These are phyloP conservation scores for Claviceps digitariae DNA, from an alignment of 2,329 filamentous ascomycete genomes.

Conservation along the genomic window DNA sequence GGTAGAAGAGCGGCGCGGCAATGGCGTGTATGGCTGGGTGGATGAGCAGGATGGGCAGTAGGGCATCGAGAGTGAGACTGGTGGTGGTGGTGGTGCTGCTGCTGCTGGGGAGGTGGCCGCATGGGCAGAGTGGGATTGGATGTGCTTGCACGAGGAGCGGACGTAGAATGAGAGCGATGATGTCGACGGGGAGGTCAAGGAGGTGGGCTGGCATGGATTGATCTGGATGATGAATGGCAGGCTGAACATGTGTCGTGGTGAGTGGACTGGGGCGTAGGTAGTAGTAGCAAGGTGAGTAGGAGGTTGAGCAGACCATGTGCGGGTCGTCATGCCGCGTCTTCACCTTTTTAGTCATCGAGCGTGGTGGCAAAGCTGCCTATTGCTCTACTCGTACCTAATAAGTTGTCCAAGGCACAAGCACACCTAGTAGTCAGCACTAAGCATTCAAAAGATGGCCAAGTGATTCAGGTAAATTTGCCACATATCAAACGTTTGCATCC, in stretches of 20 bases:
- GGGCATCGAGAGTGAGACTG: conserved; percentile 9
- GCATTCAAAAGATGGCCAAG: not conserved
- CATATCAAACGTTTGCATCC: too few species aligned
- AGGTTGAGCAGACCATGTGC: too few species aligned
- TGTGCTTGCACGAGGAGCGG: conserved; percentile 15
- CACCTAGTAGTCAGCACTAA: too few species aligned
- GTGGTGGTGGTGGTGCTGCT: conserved; percentile 1
- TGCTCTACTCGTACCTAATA: too few species aligned
- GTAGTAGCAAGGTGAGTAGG: too few species aligned
- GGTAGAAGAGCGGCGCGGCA: conserved; percentile 19
- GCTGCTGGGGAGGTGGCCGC: conserved; percentile 5
- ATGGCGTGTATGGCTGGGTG: conserved; percentile 20
- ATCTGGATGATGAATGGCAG: not conserved
- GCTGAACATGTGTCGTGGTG: too few species aligned
- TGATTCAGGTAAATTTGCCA: too few species aligned
- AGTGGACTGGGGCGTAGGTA: too few species aligned
- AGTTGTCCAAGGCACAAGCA: too few species aligned
- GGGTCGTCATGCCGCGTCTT: too few species aligned
- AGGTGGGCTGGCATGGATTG: not conserved
- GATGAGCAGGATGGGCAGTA: conserved; percentile 18
- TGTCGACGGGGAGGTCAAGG: not conserved
- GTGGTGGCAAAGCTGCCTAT: too few species aligned
- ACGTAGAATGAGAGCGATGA: conserved; percentile 13
- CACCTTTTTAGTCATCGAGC: too few species aligned
- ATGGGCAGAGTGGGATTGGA: conserved; percentile 17